Evolutionary conservation across 2,329 filamentous ascomycete genomes (phyloP), one percentile per base, ranked within the genome.

Genomic region (Penicillium capsulatum): DNA sequence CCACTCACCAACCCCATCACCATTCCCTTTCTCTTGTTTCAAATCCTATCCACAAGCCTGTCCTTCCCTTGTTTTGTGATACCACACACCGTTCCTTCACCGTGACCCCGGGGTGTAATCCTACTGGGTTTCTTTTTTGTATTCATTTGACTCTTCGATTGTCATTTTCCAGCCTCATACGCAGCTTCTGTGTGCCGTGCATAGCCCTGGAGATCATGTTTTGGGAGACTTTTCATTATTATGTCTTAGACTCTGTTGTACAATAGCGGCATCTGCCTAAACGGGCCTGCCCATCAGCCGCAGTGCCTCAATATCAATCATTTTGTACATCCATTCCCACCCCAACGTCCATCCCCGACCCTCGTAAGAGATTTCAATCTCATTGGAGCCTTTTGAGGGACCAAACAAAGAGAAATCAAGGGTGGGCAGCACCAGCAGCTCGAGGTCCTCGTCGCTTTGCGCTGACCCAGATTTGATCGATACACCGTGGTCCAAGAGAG

Each of bases 271-370:
- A 41, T 48, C 38, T 40, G 30, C 30, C 53, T 49, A 53, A 38
- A 44, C 37, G 31, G 57, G 49, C 45, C 51, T 57, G 34, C 53
- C 52, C 61, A 65, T 64, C 28, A 59, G 47, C 41, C 47, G 48
- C 37, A 66, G 36, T 17, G 48, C 40, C 34, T 63, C 54, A 15
- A 44, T 50, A 42, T 68, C 64, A 44, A 68, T 47, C 47, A 53
- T 59, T 54, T 67, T 68, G 52, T 63, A 69, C 50, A 52, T 59
- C 57, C 66, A 66, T 39, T 66, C 55, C 55, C 63, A 69, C n/a
- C 47, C 48, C 5, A 68, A 30, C n/a, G 24, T 51, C 53, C 55
- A 60, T 20, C 14, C 38, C 15, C 20, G 38, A 11, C 31, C 37
- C 4, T 14, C 28, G 17, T 36, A 34, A 17, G 35, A 26, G 20